Evolutionary conservation across 371 early-diverging fungal genomes (phyloP).

Genomic region (Amoeboaphelidium protococcarum): DNA sequence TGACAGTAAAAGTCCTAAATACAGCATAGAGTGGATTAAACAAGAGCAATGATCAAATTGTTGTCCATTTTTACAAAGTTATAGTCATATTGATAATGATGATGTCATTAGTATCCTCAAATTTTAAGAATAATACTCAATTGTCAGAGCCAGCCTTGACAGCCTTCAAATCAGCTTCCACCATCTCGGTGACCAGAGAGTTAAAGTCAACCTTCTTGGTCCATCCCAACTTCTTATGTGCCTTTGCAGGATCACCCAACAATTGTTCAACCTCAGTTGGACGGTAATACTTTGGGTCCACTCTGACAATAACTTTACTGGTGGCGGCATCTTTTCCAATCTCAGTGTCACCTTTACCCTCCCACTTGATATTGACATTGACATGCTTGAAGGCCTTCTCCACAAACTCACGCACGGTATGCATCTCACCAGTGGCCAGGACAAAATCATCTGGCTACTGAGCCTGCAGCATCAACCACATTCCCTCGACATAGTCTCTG

Average conservation of each 20-base stretch:
- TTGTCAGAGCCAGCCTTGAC: neutral
- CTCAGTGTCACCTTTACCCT: conserved; percentile 41
- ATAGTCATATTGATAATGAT: too few relatives aligned
- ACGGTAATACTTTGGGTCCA: conserved; percentile 51
- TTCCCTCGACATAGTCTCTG: conserved; percentile 54
- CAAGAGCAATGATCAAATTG: too few relatives aligned
- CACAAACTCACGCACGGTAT: conserved; percentile 52
- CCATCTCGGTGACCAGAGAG: conserved; percentile 37
- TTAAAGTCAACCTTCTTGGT: conserved; percentile 37
- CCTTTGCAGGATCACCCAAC: conserved; percentile 49
- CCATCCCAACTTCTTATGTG: conserved; percentile 37
- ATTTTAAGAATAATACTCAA: neutral
- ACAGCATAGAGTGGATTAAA: too few relatives aligned
- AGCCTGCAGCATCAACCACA: conserved; percentile 68
- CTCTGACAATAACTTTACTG: conserved; percentile 35
- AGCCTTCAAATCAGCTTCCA: conserved; percentile 27
- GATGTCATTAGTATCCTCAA: too few relatives aligned
- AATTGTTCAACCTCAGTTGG: conserved; percentile 61
- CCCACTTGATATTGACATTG: conserved; percentile 41
- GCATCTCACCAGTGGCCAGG: conserved; percentile 54
- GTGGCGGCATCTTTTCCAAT: conserved; percentile 34
- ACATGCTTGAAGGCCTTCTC: conserved; percentile 47
- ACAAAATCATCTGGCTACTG: conserved; percentile 49
- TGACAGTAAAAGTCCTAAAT: too few relatives aligned
- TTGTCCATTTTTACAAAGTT: too few relatives aligned